Evolutionary conservation across 768 basidiomycete species (phyloP).

Genomic region (Phylloporus sp.): DNA sequence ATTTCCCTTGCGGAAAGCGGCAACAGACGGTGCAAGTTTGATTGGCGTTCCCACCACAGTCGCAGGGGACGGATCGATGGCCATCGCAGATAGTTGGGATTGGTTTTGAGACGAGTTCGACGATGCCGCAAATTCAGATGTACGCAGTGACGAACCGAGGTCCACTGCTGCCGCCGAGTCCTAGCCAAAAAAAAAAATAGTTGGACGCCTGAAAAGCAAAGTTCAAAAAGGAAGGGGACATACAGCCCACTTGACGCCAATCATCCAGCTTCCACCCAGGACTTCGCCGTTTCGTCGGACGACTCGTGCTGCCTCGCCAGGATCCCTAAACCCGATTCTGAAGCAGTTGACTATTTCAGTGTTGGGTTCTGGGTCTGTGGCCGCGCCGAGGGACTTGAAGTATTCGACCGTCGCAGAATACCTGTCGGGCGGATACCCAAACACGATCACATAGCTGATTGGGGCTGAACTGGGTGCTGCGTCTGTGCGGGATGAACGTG

Average conservation of each 20-base stretch:
- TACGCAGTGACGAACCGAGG: conserved; percentile 38
- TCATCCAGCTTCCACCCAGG: conserved; percentile 71
- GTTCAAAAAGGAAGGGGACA: conserved; percentile 28
- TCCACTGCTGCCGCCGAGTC: conserved; percentile 54
- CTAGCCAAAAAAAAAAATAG: conserved; percentile 34
- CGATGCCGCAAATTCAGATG: conserved; percentile 15
- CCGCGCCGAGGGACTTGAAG: conserved; percentile 68
- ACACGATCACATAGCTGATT: conserved; percentile 68
- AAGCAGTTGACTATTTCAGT: conserved; percentile 77
- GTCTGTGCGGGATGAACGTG: conserved; percentile 21
- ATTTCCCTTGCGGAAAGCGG: conserved; percentile 62
- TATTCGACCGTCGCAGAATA: conserved; percentile 69
- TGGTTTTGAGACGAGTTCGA: conserved; percentile 7
- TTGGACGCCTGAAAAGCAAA: not conserved
- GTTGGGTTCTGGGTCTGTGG: conserved; percentile 65
- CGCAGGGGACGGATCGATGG: conserved; percentile 38
- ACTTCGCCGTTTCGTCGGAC: conserved; percentile 82
- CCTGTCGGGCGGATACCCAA: conserved; percentile 84
- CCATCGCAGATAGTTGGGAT: conserved; percentile 42
- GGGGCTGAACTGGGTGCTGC: conserved; percentile 35
- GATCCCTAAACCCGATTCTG: conserved; percentile 67
- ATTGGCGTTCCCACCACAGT: conserved; percentile 66
- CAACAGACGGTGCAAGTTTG: conserved; percentile 64
- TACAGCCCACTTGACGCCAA: conserved; percentile 85
- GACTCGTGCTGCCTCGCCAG: conserved; percentile 73